Conservation (phyloP, 148 eudicot genomes). For the Persicaria tinctoria region DNA sequence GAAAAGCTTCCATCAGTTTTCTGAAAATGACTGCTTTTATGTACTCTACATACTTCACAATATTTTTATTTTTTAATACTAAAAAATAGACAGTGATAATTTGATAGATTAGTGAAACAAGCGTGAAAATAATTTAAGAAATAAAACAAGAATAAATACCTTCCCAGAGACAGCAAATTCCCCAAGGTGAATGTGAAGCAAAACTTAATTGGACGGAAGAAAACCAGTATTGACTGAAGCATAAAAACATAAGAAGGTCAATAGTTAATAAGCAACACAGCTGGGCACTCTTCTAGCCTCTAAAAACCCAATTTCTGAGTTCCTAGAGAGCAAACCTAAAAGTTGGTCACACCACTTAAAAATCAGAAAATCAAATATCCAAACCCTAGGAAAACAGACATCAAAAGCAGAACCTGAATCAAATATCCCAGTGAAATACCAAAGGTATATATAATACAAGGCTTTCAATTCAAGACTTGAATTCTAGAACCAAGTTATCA, state of each 20-base stretch:
- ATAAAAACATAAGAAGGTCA: slow-evolving; percentile 10
- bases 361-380: neutral
- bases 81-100: neutral
- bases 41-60: neutral
- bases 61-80: too few relatives aligned
- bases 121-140: neutral
- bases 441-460: neutral
- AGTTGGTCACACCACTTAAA: neutral
- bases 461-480: neutral
- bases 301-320: neutral
- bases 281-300: neutral
- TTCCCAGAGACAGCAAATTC: slow-evolving; percentile 90
- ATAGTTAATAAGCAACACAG: neutral
- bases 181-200: slow-evolving; percentile 88
- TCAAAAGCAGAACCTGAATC: neutral
- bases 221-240: slow-evolving; percentile 82
- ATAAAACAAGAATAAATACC: slow-evolving; percentile 37
- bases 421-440: neutral
- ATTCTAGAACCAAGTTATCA: neutral
- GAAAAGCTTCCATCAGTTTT: neutral
- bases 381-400: neutral
- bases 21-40: neutral
- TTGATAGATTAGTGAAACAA: neutral
- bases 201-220: slow-evolving; percentile 93
- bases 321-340: neutral